phyloP scores from a whole-genome alignment of 805 yeast genomes.

The Limtongia smithiae region DNA sequence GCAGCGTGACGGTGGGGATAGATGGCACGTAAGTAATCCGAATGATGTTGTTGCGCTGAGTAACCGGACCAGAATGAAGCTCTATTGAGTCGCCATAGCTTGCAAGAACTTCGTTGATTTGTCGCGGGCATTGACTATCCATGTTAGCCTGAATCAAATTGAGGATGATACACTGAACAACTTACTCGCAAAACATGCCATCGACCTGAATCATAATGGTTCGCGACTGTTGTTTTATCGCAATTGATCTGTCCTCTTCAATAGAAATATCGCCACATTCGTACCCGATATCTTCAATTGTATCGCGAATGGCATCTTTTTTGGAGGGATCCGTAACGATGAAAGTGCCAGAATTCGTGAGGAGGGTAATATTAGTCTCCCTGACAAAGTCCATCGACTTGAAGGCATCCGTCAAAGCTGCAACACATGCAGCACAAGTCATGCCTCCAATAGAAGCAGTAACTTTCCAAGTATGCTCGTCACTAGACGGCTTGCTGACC shows the following conservation, averaged over 20 bases:
- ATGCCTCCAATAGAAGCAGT: conserved; percentile 68
- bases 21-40: conserved; percentile 64
- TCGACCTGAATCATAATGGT: conserved; percentile 53
- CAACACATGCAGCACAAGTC: conserved; percentile 69
- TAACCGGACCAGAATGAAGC: conserved; percentile 52
- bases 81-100: conserved; percentile 54
- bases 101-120: conserved; percentile 48
- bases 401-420: conserved; percentile 48
- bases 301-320: conserved; percentile 44
- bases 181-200: conserved; percentile 62
- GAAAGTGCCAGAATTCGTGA: conserved; percentile 63
- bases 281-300: conserved; percentile 66
- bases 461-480: conserved; percentile 47
- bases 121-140: conserved; percentile 54
- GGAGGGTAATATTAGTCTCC: conserved; percentile 52
- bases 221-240: conserved; percentile 50
- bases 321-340: conserved; percentile 43
- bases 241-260: conserved; percentile 46
- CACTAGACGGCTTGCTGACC: conserved; percentile 40
- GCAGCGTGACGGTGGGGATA: conserved; percentile 50
- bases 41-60: conserved; percentile 54
- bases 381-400: conserved; percentile 48
- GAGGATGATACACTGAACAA: conserved; percentile 4
- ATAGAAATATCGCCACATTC: conserved; percentile 50
- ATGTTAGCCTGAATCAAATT: not conserved